phyloP scores from a whole-genome alignment of 805 yeast species.

The Wickerhamiella qilinensis region DNA sequence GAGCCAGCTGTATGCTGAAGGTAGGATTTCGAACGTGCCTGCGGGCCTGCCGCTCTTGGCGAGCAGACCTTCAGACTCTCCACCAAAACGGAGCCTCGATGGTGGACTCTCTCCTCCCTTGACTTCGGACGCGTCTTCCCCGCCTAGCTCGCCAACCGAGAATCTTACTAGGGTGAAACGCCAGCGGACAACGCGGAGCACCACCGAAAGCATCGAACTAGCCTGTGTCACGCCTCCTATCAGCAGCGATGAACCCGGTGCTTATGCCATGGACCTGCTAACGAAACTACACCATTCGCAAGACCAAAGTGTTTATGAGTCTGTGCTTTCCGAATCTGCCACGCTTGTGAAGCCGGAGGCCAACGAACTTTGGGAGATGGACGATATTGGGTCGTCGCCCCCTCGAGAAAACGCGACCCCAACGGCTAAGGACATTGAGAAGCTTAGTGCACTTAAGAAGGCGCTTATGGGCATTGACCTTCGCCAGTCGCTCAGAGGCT shows the following conservation, averaged over 20 bases:
- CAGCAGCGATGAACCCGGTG: slow-evolving; percentile 3
- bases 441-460: background rate
- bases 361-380: slow-evolving; percentile 1
- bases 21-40: background rate
- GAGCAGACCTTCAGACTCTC: background rate
- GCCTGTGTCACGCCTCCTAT: background rate
- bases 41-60: background rate
- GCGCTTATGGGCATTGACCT: slow-evolving; percentile 1
- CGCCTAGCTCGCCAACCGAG: background rate
- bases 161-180: background rate
- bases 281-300: background rate
- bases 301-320: background rate
- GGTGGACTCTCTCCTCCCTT: background rate
- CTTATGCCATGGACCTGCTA: slow-evolving; percentile 4
- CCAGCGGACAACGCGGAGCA: too few relatives aligned
- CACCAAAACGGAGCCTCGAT: background rate
- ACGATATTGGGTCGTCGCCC: slow-evolving; percentile 2
- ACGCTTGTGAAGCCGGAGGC: slow-evolving; percentile 2
- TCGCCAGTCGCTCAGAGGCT: background rate
- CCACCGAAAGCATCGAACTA: background rate
- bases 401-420: background rate
- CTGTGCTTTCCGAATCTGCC: background rate
- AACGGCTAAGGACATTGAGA: background rate
- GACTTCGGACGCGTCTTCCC: background rate
- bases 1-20: background rate